Percentiles rank a stretch among this genome's conserved stretches.
These are phyloP conservation scores for Ilex paraguariensis DNA, from an alignment of 305 asterid genomes.

Conservation along the genomic window DNA sequence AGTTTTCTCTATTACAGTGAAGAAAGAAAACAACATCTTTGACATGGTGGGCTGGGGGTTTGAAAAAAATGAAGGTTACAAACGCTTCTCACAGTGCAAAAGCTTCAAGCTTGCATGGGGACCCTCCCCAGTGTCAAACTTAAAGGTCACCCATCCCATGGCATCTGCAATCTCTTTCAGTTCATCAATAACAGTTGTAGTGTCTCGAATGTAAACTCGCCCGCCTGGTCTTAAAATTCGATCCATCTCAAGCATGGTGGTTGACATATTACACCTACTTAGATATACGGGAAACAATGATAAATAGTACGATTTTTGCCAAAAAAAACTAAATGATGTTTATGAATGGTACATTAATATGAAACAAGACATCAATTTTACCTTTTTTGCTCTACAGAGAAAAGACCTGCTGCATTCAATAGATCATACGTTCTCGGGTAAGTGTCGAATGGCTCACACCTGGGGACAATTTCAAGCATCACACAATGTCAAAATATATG, in stretches of 20 bases:
- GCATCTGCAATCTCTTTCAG: slow-evolving; percentile 43
- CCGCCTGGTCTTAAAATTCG: slow-evolving; percentile 60
- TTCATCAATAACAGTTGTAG: slow-evolving; percentile 27
- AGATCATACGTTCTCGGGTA: slow-evolving; percentile 65
- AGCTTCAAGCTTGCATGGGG: slow-evolving; percentile 64
- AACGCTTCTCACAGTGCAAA: slow-evolving; percentile 47
- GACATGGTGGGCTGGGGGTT: too few species aligned
- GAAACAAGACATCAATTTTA: slow-evolving; percentile 4
- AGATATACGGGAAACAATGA: neutral
- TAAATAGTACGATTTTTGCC: slow-evolving; percentile 1
- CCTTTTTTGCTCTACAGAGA: slow-evolving; percentile 51
- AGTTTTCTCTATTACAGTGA: too few species aligned
- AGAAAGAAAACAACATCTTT: too few species aligned
- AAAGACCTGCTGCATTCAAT: slow-evolving; percentile 50
- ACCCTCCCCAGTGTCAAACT: slow-evolving; percentile 55
- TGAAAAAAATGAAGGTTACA: slow-evolving; percentile 17
- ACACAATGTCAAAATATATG: neutral
- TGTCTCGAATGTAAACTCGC: slow-evolving; percentile 49
- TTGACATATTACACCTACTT: slow-evolving; percentile 42
- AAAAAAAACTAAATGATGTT: neutral
- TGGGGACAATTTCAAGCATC: slow-evolving; percentile 4
- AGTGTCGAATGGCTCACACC: slow-evolving; percentile 70
- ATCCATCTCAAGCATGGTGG: slow-evolving; percentile 60
- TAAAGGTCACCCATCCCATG: slow-evolving; percentile 54
- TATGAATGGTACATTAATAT: neutral